A percentile compares a stretch with the other conserved stretches of the same genome.
phyloP scores from a whole-genome alignment of 495 filamentous ascomycete genomes.

The Penicillium fimorum region DNA sequence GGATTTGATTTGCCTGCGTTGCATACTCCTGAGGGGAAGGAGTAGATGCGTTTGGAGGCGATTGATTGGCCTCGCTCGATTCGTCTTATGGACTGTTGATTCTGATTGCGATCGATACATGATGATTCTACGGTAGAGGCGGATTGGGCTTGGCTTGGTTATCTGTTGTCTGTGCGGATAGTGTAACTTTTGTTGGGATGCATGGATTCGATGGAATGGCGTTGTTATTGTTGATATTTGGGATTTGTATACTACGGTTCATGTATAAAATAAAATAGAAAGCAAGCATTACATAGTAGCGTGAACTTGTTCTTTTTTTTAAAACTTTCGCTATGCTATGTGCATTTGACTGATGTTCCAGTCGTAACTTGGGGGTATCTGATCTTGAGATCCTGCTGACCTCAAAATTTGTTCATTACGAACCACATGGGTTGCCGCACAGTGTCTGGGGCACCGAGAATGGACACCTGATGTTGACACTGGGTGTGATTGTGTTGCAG shows the following conservation, averaged over 20 bases:
- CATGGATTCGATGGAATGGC: slow-evolving; percentile 11
- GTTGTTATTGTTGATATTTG: slow-evolving; percentile 7
- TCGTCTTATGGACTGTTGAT: background rate
- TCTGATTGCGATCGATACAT: background rate
- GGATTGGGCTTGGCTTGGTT: background rate
- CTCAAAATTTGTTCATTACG: background rate
- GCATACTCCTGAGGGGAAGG: slow-evolving; percentile 25
- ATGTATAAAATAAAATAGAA: slow-evolving; percentile 12
- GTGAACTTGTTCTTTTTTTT: slow-evolving; percentile 1
- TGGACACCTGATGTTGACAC: background rate
- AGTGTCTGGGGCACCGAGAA: slow-evolving; percentile 5
- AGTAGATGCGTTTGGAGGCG: slow-evolving; percentile 1
- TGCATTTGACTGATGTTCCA: background rate
- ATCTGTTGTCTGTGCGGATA: background rate
- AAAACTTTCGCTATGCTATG: background rate
- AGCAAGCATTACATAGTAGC: background rate
- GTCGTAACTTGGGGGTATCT: background rate
- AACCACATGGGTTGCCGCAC: background rate
- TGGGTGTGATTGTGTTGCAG: background rate
- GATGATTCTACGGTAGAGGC: background rate
- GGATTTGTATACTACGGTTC: slow-evolving; percentile 15
- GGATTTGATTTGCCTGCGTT: slow-evolving; percentile 76
- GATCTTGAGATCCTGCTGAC: background rate
- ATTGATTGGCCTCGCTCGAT: background rate
- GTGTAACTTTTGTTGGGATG: background rate